Base-by-base conservation (phyloP, 2,329 filamentous ascomycete genomes). In the Hortaea sp. region DNA sequence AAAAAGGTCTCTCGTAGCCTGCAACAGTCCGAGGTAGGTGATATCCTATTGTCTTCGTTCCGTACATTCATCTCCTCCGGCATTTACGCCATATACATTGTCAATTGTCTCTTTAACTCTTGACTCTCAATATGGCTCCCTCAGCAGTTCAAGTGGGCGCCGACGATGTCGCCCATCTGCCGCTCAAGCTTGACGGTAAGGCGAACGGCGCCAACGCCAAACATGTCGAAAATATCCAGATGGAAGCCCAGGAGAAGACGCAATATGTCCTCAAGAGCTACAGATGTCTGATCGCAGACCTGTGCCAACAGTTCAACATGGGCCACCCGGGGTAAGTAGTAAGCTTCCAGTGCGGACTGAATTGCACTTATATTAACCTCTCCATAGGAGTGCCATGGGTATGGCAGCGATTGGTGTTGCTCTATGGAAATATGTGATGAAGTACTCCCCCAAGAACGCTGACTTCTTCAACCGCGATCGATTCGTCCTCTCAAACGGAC, bases 301-400 rank as follows among this genome's bases (percentile, higher is more conserved):
- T 85, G 3, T 84, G 80, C 56, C 74, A 85, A 59, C 81, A 85
- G 53, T 85, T 83, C 63, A 77, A 77, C 51, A 80, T 80, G 32
- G 82, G 82, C 0, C 82, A 85, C 57, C 81, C 81, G 12, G 81
- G 81, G 76, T 81, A 67, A 54, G 70, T 41, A 6, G 32, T 29
- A 7, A 4, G n/a, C n/a, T n/a, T 9, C 4, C n/a, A 13, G 9
- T 29, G 3, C 27, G 11, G 32, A 7, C n/a, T 20, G 10, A 29
- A 5, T 12, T 29, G 6, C 12, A 4, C 7, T 12, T 7, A 9
- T 27, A 28, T 49, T 57, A 34, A 57, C 40, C 7, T 13, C 0
- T 1, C 29, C 32, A n/a, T 38, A 74, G 72, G 48, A 70, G 71
- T 45, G 75, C 74, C 12, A 79, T 80, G 59, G 76, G 77, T 34